Evolutionary conservation across 495 filamentous ascomycete species (phyloP).

Genomic region (Aspergillus haitiensis): DNA sequence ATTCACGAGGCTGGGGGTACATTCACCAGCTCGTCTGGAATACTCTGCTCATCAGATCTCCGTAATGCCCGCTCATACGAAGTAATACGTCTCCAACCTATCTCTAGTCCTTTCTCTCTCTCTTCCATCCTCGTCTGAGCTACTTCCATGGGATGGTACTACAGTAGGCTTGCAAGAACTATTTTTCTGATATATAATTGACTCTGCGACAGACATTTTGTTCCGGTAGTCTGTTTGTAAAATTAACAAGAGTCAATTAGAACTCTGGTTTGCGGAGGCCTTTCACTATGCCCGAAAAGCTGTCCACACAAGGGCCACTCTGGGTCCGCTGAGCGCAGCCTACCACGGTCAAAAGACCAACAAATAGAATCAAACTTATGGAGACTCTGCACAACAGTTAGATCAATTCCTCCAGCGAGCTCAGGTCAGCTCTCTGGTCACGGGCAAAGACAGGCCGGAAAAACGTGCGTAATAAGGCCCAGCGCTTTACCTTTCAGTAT

Average conservation of each 20-base stretch:
- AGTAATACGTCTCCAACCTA: conserved; percentile 4
- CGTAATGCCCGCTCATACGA: conserved; percentile 13
- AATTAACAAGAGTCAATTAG: too few relatives aligned
- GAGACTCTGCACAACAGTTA: conserved; percentile 41
- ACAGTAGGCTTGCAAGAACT: conserved; percentile 3
- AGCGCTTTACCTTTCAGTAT: conserved; percentile 56
- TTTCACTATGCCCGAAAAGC: too few relatives aligned
- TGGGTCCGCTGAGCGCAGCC: neutral
- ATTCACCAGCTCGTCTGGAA: conserved; percentile 15
- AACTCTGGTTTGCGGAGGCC: too few relatives aligned
- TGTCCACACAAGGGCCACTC: too few relatives aligned
- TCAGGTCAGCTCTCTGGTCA: conserved; percentile 32
- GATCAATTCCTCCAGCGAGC: conserved; percentile 50
- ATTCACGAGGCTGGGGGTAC: conserved; percentile 56
- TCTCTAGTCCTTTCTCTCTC: neutral
- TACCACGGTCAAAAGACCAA: conserved; percentile 9
- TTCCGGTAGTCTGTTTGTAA: too few relatives aligned
- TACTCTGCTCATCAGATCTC: conserved; percentile 1
- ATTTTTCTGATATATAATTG: neutral
- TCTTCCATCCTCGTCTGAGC: neutral
- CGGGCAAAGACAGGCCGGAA: conserved; percentile 45
- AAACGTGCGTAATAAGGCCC: conserved; percentile 51
- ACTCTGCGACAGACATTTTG: too few relatives aligned
- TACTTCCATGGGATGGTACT: neutral
- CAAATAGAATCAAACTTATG: conserved; percentile 58